These are phyloP conservation scores for Solanum microdontum DNA, from an alignment of 257 asterid species.

Conservation along the genomic window DNA sequence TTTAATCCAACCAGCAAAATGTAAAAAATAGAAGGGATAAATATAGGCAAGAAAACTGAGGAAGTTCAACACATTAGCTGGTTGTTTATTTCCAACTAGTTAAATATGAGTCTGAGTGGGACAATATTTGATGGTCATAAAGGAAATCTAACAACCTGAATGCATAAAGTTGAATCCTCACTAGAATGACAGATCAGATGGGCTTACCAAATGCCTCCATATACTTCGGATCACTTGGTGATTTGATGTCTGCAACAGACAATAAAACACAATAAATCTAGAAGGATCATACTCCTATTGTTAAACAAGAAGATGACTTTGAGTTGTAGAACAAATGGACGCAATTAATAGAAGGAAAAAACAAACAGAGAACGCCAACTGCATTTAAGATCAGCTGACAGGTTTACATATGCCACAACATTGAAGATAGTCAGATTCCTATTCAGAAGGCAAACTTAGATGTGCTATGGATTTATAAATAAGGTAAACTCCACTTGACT, in stretches of 20 bases:
- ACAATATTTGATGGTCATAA: background rate
- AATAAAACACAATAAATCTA: background rate
- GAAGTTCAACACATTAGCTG: background rate
- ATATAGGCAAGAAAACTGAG: background rate
- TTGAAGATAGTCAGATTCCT: background rate
- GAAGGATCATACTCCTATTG: background rate
- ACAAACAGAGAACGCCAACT: background rate
- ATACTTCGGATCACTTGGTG: conserved; percentile 75
- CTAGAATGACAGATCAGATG: conserved; percentile 1
- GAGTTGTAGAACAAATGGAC: background rate
- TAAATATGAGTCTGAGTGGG: background rate
- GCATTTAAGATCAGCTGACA: background rate
- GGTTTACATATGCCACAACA: background rate
- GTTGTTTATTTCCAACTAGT: background rate
- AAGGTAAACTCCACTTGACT: background rate
- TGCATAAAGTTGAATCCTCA: background rate
- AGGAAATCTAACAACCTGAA: background rate
- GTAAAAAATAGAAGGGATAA: background rate
- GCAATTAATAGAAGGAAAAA: background rate
- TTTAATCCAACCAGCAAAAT: background rate
- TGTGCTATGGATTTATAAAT: background rate
- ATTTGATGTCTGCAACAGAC: conserved; percentile 67
- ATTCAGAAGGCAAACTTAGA: background rate
- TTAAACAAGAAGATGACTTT: background rate
- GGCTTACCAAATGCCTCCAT: conserved; percentile 91